Evolutionary conservation across 352 stramenopile genomes (phyloP), one percentile per base, ranked within the genome.

Genomic region (Phytopythium delawarense): DNA sequence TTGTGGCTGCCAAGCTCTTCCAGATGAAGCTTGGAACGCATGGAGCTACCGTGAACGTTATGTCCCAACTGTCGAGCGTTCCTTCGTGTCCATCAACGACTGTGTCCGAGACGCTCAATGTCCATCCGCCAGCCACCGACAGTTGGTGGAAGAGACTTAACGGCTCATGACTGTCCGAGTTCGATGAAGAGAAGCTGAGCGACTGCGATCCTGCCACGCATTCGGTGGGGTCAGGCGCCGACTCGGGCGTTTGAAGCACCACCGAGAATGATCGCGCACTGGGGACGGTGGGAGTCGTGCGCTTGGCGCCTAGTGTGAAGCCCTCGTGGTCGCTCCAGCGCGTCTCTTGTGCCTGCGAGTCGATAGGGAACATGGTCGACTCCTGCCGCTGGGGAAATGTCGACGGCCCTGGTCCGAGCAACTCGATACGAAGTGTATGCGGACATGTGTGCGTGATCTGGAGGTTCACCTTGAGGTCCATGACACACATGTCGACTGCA

Each of bases 131-230:
- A 9, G 60, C 54, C 0, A 78, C 72, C 8, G 78, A 70, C 6
- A 91, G 62, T 39, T 88, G 72, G 34, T 83, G 77, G 48, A 92
- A 91, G 11, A 78, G 69, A 0, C 66, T 73, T 7, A 92, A 69
- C 1, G 83, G 46, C 57, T 92, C 77, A 25, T 25, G 39, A 9
- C 37, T 50, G 23, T 28, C 30, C 7, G 35, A 30, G 5, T 32
- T 7, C 23, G 34, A 42, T n/a, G 75, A 84, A 15, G 65, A 55
- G 32, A 81, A 87, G 20, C 42, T 60, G 6, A 84, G 49, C 8
- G 66, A 75, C 20, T 77, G 69, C 0, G 64, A 72, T 2, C 76
- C 74, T 28, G 66, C 54, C 52, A 72, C 18, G 45, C 69, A 78
- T 13, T 57, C 7, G 8, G 46, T 56, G 37, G 66, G 66, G 15